phyloP scores from a whole-genome alignment of 257 asterid species.

The Solanum virginianum region DNA sequence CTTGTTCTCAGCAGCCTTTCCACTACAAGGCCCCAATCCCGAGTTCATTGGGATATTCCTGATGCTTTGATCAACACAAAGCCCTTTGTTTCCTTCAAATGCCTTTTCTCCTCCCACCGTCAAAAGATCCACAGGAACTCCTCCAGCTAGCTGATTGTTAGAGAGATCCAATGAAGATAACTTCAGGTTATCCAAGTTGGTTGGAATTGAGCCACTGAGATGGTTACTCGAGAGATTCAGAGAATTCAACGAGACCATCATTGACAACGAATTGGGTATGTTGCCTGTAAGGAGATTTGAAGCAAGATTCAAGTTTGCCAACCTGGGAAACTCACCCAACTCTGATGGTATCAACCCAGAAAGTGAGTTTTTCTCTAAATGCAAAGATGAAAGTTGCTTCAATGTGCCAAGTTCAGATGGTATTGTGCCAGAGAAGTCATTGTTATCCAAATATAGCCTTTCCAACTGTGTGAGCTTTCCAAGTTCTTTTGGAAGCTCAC shows the following conservation, averaged over 20 bases:
- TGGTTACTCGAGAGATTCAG: slow-evolving; percentile 7
- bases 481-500: slow-evolving; percentile 5
- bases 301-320: slow-evolving; percentile 4
- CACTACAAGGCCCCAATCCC: not conserved
- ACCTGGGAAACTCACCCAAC: slow-evolving; percentile 7
- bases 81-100: slow-evolving; percentile 8
- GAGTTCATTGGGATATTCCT: not conserved
- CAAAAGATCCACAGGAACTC: not conserved
- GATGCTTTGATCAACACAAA: slow-evolving; percentile 2
- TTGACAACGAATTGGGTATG: slow-evolving; percentile 2
- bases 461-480: not conserved
- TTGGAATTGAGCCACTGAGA: slow-evolving; percentile 7
- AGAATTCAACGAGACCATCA: not conserved
- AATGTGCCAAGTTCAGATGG: not conserved
- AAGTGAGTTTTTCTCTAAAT: not conserved
- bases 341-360: slow-evolving; percentile 5
- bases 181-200: not conserved
- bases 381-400: not conserved
- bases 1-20: not conserved
- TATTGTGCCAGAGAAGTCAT: slow-evolving; percentile 7
- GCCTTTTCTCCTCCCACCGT: not conserved
- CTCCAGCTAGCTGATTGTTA: slow-evolving; percentile 5
- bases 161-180: slow-evolving; percentile 9
- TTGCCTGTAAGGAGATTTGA: not conserved
- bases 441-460: slow-evolving; percentile 1